Conservation (phyloP, 495 filamentous ascomycete species). For the Bryoglossum gracile region DNA sequence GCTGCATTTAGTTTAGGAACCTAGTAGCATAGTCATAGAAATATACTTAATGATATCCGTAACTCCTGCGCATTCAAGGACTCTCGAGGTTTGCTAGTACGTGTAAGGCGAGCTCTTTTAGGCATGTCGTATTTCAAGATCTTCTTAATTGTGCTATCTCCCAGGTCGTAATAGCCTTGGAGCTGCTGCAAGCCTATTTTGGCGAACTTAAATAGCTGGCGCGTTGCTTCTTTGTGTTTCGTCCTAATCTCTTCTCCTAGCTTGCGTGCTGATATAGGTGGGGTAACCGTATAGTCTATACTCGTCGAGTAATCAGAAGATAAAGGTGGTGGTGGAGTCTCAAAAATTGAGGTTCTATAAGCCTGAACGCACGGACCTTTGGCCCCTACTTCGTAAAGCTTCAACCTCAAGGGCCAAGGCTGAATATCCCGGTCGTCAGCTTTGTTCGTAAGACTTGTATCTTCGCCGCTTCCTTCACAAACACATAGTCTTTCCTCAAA, state of each 20-base stretch:
- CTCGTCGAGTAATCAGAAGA: too few species aligned
- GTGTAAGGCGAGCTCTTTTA: not conserved
- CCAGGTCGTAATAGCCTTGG: not conserved
- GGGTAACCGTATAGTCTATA: too few species aligned
- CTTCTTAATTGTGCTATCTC: not conserved
- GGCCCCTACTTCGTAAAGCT: too few species aligned
- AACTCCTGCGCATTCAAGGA: not conserved
- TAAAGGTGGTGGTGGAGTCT: too few species aligned
- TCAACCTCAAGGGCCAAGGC: too few species aligned
- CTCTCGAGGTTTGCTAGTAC: not conserved
- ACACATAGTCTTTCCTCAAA: too few species aligned
- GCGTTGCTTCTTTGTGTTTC: not conserved
- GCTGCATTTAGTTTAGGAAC: not conserved
- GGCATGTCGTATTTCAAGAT: not conserved
- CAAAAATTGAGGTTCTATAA: too few species aligned
- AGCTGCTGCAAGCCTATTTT: not conserved
- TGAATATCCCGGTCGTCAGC: too few species aligned
- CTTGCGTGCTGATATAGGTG: too few species aligned
- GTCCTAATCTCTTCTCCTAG: not conserved
- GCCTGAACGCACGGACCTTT: too few species aligned
- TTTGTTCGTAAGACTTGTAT: too few species aligned
- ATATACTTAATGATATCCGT: not conserved
- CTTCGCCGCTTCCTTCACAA: too few species aligned
- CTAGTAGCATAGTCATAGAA: not conserved
- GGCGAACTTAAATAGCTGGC: not conserved